Evolutionary conservation across 805 yeast genomes (phyloP).

Genomic region (Cephaloascus fragrans): DNA sequence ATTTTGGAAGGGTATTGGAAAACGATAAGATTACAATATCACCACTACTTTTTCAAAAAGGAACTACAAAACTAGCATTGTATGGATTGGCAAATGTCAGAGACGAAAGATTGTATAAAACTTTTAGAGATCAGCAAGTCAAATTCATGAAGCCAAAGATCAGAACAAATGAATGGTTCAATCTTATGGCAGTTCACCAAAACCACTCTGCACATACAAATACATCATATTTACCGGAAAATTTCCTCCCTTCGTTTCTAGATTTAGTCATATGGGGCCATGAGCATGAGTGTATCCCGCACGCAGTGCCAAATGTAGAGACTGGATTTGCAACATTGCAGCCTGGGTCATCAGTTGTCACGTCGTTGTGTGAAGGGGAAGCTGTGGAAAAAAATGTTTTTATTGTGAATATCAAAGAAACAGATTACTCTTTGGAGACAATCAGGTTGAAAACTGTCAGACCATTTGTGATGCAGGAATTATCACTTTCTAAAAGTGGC

Average conservation of each 20-base stretch:
- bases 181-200: slow-evolving; percentile 81
- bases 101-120: slow-evolving; percentile 78
- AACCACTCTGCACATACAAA: slow-evolving; percentile 77
- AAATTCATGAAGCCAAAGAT: slow-evolving; percentile 64
- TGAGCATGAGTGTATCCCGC: slow-evolving; percentile 88
- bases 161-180: slow-evolving; percentile 65
- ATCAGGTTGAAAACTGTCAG: slow-evolving; percentile 63
- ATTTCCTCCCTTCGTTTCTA: slow-evolving; percentile 69
- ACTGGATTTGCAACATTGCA: slow-evolving; percentile 73
- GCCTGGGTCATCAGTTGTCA: slow-evolving; percentile 92
- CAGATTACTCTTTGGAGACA: slow-evolving; percentile 45
- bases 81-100: slow-evolving; percentile 85
- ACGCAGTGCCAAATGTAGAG: slow-evolving; percentile 47
- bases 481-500: slow-evolving; percentile 41
- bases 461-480: slow-evolving; percentile 70
- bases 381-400: slow-evolving; percentile 66
- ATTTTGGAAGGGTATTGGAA: slow-evolving; percentile 75
- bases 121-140: slow-evolving; percentile 74
- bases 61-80: slow-evolving; percentile 69
- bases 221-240: slow-evolving; percentile 79
- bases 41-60: slow-evolving; percentile 79
- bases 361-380: slow-evolving; percentile 82
- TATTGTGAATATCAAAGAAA: slow-evolving; percentile 54
- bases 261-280: slow-evolving; percentile 95
- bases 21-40: slow-evolving; percentile 64